These are phyloP conservation scores for Blastocystis sp. DNA, from an alignment of 352 stramenopile species.

Conservation along the genomic window DNA sequence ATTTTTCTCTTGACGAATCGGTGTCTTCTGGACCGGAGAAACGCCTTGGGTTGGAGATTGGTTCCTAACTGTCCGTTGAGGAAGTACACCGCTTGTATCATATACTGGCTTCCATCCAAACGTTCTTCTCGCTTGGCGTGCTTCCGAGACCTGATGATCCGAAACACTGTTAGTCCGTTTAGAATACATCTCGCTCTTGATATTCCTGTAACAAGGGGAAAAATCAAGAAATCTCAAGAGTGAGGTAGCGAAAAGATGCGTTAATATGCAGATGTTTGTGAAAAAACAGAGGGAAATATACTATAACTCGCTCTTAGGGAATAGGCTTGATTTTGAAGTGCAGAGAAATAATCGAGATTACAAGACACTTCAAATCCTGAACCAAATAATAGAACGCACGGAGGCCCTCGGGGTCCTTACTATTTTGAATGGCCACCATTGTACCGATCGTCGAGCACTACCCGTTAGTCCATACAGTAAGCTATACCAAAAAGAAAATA, in stretches of 20 bases:
- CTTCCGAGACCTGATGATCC: not conserved
- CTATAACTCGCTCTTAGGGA: conserved; percentile 67
- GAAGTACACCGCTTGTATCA: not conserved
- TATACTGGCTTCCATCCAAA: not conserved
- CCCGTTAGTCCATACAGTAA: not conserved
- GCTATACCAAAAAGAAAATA: conserved; percentile 85
- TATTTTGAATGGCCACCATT: conserved; percentile 85
- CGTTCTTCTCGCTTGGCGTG: not conserved
- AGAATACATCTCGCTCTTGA: not conserved
- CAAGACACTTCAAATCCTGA: conserved; percentile 90
- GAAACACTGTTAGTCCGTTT: not conserved
- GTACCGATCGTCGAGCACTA: conserved; percentile 89
- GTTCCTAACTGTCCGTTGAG: not conserved
- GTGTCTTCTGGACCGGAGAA: not conserved
- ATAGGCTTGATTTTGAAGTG: conserved; percentile 96
- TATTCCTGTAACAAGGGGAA: not conserved
- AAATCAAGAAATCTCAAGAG: not conserved
- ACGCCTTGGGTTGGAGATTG: not conserved
- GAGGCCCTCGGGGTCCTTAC: conserved; percentile 86
- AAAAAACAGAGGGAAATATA: conserved; percentile 25
- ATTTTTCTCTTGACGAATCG: not conserved
- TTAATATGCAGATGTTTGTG: not conserved
- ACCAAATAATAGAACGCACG: conserved; percentile 90
- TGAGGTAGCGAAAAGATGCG: not conserved
- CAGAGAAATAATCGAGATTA: conserved; percentile 88